Base-by-base conservation (phyloP, 805 yeast species). In the Kodamaea leandrae region DNA sequence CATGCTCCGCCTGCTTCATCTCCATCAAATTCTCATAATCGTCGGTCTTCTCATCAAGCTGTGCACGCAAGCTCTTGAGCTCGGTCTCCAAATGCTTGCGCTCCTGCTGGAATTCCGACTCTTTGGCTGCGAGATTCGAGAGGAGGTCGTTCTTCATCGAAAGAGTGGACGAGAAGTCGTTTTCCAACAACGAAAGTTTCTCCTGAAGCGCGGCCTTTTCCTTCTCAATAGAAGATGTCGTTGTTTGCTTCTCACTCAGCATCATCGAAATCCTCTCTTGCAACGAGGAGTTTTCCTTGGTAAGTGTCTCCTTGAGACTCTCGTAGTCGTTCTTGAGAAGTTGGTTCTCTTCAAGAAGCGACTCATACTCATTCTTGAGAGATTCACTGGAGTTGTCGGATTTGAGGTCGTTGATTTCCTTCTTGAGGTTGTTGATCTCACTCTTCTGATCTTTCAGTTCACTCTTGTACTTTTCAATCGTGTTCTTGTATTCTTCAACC, bases 71-170 rank as follows among this genome's bases (percentile, higher is more conserved):
- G 13, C 60, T 59, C 29, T 72, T 76, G 37, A 80, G 67, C 44
- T 83, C 82, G 7, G 68, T 64, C 42, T 74, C 75, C 14, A 75
- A 65, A 3, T 55, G 43, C 33, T 71, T 68, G 1, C 83, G 63
- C 49, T 84, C 90, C 26, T 66, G 67, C 2, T 68, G 61, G 47
- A 75, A 74, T 36, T 82, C 89, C 8, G 55, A 55, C 49, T 84
- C 89, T 47, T 83, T 75, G 23, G 80, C 73, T 0, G 83, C 64
- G 79, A 86, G 72, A 52, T 83, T 84, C 14, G 82, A 85, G 10
- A 82, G 58, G 16, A 86, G 60, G 49, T 84, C 89, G 21, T 72
- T 67, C 53, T 83, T 84, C 69, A 80, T 71, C 4, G 49, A n/a
- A n/a, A n/a, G n/a, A n/a, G n/a, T n/a, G 46, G 19, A 17, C n/a